Evolutionary conservation across 1,139 yeast genomes (phyloP).

Genomic region (Pichia sp.): DNA sequence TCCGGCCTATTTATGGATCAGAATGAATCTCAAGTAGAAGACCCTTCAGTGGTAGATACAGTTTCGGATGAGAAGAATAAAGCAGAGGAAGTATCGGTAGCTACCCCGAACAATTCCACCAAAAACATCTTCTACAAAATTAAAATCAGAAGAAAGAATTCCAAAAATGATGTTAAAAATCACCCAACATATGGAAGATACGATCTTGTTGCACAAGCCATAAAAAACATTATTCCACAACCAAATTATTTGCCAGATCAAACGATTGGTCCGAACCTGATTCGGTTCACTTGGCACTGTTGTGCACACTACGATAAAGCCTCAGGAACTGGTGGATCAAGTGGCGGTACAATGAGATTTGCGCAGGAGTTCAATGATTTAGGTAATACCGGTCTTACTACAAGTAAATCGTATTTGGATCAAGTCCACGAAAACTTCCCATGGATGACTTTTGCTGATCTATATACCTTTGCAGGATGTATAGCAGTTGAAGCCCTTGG

Average conservation of each 20-base stretch:
- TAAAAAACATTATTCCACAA: slow-evolving; percentile 25
- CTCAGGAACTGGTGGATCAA: slow-evolving; percentile 60
- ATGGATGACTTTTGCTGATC: slow-evolving; percentile 59
- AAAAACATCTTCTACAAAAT: slow-evolving; percentile 25
- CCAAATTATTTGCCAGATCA: slow-evolving; percentile 52
- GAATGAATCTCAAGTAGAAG: neutral
- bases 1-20: slow-evolving; percentile 5
- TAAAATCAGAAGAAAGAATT: slow-evolving; percentile 24
- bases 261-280: slow-evolving; percentile 57
- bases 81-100: neutral
- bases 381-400: slow-evolving; percentile 58
- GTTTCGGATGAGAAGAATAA: neutral
- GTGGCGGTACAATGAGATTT: slow-evolving; percentile 62
- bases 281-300: slow-evolving; percentile 68
- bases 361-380: slow-evolving; percentile 44
- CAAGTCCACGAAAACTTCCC: slow-evolving; percentile 54
- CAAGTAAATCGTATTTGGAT: slow-evolving; percentile 53
- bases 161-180: slow-evolving; percentile 10
- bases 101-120: neutral
- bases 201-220: slow-evolving; percentile 29
- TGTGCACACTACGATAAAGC: slow-evolving; percentile 59
- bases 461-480: slow-evolving; percentile 64
- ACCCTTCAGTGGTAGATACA: neutral
- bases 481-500: slow-evolving; percentile 59
- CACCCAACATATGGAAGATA: slow-evolving; percentile 29